These are phyloP conservation scores for Periglandula ipomoeae DNA, from an alignment of 2,329 filamentous ascomycete genomes.

Conservation along the genomic window DNA sequence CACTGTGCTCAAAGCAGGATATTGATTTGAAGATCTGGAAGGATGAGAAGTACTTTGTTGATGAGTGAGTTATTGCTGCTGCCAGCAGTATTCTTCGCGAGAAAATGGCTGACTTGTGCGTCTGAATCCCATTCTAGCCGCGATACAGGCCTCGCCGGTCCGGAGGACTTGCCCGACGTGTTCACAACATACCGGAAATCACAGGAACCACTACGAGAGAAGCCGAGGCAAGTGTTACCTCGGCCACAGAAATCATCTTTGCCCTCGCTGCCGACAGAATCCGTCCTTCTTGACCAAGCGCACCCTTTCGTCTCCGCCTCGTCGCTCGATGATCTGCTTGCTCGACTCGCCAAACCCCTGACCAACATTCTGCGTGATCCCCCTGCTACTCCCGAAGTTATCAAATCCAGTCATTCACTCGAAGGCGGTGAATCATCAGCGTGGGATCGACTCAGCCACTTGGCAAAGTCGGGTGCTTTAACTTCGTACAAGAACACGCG, in stretches of 20 bases:
- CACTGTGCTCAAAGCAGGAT: slow-evolving; percentile 40
- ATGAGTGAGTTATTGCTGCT: slow-evolving; percentile 52
- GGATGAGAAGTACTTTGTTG: slow-evolving; percentile 72
- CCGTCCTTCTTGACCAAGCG: slow-evolving; percentile 46
- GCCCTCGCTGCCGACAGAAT: slow-evolving; percentile 43
- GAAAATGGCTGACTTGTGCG: not conserved
- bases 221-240: slow-evolving; percentile 49
- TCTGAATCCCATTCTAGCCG: slow-evolving; percentile 37
- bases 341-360: slow-evolving; percentile 49
- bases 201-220: slow-evolving; percentile 59
- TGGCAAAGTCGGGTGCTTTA: slow-evolving; percentile 53
- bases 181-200: slow-evolving; percentile 69
- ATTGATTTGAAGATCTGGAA: slow-evolving; percentile 56
- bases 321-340: slow-evolving; percentile 41
- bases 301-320: slow-evolving; percentile 55
- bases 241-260: slow-evolving; percentile 41
- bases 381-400: slow-evolving; percentile 42
- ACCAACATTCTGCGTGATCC: slow-evolving; percentile 38
- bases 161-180: slow-evolving; percentile 58
- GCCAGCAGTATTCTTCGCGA: not conserved
- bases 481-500: slow-evolving; percentile 59
- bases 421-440: slow-evolving; percentile 56
- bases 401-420: slow-evolving; percentile 55
- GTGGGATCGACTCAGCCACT: slow-evolving; percentile 46
- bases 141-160: slow-evolving; percentile 50